Percentiles rank a stretch among this genome's conserved stretches.
These are phyloP conservation scores for Gyromitra esculenta DNA, from an alignment of 2,329 filamentous ascomycete genomes.

Conservation along the genomic window DNA sequence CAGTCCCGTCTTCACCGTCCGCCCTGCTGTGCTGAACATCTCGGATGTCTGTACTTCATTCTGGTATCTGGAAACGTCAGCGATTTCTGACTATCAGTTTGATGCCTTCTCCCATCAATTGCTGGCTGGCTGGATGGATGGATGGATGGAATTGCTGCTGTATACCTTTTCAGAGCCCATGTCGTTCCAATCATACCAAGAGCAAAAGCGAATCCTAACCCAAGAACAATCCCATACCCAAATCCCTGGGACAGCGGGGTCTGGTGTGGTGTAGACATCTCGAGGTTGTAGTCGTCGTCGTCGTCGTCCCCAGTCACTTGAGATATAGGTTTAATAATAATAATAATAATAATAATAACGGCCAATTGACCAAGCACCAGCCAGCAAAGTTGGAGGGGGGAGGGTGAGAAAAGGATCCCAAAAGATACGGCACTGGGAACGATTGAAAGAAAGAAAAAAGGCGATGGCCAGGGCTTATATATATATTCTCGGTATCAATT, in stretches of 20 bases:
- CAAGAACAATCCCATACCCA: conserved; percentile 81
- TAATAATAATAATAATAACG: neutral
- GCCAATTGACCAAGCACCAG: conserved; percentile 22
- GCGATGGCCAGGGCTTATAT: conserved; percentile 34
- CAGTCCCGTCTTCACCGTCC: conserved; percentile 87
- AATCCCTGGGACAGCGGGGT: conserved; percentile 66
- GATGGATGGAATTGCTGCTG: neutral
- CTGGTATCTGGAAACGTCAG: conserved; percentile 66
- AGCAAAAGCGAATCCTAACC: conserved; percentile 77
- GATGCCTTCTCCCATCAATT: too few relatives aligned
- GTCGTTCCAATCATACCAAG: conserved; percentile 79
- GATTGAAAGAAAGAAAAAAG: neutral
- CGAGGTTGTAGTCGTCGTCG: conserved; percentile 4
- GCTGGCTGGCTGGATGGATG: neutral
- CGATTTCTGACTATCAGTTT: neutral
- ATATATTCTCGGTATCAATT: conserved; percentile 3
- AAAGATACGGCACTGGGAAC: neutral
- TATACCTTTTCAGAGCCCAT: conserved; percentile 71
- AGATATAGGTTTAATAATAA: neutral
- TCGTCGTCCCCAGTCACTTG: conserved; percentile 10
- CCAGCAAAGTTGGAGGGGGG: neutral
- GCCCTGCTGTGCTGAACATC: conserved; percentile 88
- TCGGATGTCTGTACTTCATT: conserved; percentile 88
- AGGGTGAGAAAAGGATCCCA: neutral
- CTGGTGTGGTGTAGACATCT: conserved; percentile 43